Base-by-base conservation (phyloP, 768 basidiomycete species). In the Daedaleopsis sinensis region DNA sequence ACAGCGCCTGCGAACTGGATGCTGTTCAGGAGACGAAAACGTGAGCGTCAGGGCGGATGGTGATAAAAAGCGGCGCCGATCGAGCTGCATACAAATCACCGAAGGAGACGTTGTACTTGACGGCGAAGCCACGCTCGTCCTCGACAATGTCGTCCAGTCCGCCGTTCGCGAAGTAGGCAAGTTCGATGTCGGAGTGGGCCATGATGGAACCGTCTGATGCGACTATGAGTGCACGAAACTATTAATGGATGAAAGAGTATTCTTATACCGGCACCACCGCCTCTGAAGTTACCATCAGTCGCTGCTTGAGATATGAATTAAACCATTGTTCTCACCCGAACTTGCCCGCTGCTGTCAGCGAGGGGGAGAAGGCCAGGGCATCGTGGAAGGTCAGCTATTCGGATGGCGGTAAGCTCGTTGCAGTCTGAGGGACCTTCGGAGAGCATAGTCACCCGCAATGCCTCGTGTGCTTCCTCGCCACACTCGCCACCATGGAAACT, bases 401-500 rank as follows among this genome's bases (percentile, higher is more conserved):
- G n/a, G 46, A 69, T 58, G 67, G 57, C 47, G 64, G 67, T 42
- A 68, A 69, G 47, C 2, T 13, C 4, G 16, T 39, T 42, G 53
- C 38, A 43, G 15, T 2, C 16, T 24, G 12, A 13, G 10, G 19
- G n/a, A 5, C 15, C 18, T 1, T 76, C 35, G 77, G 61, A 52
- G 77, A 32, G 27, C 27, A 3, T 76, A 35, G 74, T 73, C 6
- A 77, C 61, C 46, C 57, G 49, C 19, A 64, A 49, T 8, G 63
- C 48, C 35, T 49, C 59, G 8, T 58, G 55, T 2, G 59, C 77
- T 73, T 55, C 57, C 12, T 59, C 62, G 24, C 50, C 51, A 63
- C 78, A 78, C 44, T 73, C 64, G 21, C 70, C 72, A 37, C 68
- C 71, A 55, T 74, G 74, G 57, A 76, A 76, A n/a, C 65, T 68